Base-by-base conservation (phyloP, 2,329 filamentous ascomycete genomes). In the Nigrospora oryzae region DNA sequence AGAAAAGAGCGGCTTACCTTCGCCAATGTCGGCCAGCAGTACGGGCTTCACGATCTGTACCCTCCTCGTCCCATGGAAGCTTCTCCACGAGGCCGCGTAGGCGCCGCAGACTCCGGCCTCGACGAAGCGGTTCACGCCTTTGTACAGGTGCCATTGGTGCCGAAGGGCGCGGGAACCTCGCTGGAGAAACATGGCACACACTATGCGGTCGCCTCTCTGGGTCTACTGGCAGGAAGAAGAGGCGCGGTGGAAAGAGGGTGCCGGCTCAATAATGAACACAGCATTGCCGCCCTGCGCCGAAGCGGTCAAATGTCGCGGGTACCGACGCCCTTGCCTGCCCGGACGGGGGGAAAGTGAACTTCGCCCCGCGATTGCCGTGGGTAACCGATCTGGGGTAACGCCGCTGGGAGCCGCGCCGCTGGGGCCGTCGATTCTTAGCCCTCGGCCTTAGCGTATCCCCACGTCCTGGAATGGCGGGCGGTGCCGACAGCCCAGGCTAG, bases 21-120 rank as follows among this genome's bases (percentile, higher is more conserved):
- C 88, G 42, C 88, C 88, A 64, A 94, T 93, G 60, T 94, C 88
- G 50, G 88, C 87, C 48, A 94, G 67, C 36, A 91, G 58, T 48
- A 93, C 89, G 1, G 88, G 87, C 67, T 91, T 91, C 39, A 93
- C 73, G 2, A 74, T 77, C 42, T 67, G 69, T 38, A 77, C 55
- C 14, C 60, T 63, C 51, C 65, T 64, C 15, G 75, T 73, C 37
- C 70, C 68, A 49, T 77, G 74, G 55, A 81, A 78, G 48, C 66
- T 68, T 54, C 72, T 68, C 28, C 63, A 53, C 44, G 61, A 50
- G 47, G 57, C 53, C 41, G 57, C 47, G 38, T 49, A 54, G 36
- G 52, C 51, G 41, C 56, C 40, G 48, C 58, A 49, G 52, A 59
- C 50, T 57, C 53, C 47, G 49, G 49, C 44, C 52, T 56, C 55